These are phyloP conservation scores for Aspergillus homomorphus DNA, from an alignment of 495 filamentous ascomycete species.

Conservation along the genomic window DNA sequence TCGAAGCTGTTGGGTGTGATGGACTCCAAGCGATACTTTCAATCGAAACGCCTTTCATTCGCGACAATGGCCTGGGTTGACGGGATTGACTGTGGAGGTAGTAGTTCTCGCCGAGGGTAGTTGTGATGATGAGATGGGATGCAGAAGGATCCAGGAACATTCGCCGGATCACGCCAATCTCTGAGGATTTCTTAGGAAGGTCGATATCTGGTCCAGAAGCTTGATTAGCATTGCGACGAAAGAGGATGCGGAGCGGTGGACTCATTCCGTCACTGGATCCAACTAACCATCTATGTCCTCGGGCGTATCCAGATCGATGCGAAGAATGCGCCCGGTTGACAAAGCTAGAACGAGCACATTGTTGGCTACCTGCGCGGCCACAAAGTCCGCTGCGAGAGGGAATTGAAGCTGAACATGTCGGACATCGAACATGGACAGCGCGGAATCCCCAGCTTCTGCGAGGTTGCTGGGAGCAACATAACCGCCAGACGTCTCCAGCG, in stretches of 20 bases:
- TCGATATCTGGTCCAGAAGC: slow-evolving; percentile 72
- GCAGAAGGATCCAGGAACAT: slow-evolving; percentile 97
- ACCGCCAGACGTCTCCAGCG: slow-evolving; percentile 50
- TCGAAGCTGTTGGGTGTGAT: slow-evolving; percentile 91
- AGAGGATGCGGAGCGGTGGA: background rate
- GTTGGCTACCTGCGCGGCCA: slow-evolving; percentile 93
- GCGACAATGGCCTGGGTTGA: slow-evolving; percentile 75
- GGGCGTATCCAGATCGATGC: slow-evolving; percentile 90
- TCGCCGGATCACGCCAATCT: slow-evolving; percentile 84
- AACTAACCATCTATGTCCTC: slow-evolving; percentile 87
- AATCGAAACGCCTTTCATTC: slow-evolving; percentile 79
- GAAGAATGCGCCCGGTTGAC: slow-evolving; percentile 80
- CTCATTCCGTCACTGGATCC: background rate
- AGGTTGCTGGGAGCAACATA: slow-evolving; percentile 53
- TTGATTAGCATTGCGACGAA: slow-evolving; percentile 20
- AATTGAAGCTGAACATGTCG: slow-evolving; percentile 89
- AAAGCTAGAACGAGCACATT: slow-evolving; percentile 92
- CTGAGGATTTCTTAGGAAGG: slow-evolving; percentile 87
- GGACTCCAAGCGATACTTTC: slow-evolving; percentile 95
- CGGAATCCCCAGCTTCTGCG: slow-evolving; percentile 58
- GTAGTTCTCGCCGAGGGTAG: slow-evolving; percentile 90
- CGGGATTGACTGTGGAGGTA: slow-evolving; percentile 94
- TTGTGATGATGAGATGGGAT: slow-evolving; percentile 88
- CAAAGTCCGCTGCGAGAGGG: slow-evolving; percentile 86
- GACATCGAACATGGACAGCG: slow-evolving; percentile 88